phyloP scores from a whole-genome alignment of 2,329 filamentous ascomycete genomes.

The Xylaria sp. region DNA sequence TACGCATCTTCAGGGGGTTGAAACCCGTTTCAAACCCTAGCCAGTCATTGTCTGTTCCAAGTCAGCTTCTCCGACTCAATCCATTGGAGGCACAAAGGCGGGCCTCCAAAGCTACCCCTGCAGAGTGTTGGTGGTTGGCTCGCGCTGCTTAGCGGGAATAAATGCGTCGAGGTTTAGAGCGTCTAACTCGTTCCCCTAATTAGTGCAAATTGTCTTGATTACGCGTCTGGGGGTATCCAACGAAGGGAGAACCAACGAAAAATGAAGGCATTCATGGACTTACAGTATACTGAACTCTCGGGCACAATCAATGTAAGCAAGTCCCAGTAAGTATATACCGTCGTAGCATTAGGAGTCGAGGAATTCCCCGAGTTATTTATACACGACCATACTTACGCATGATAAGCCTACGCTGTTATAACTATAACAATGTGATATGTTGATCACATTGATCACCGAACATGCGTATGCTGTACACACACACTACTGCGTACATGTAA shows the following conservation, averaged over 20 bases:
- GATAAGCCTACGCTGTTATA: background rate
- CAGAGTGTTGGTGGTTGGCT: conserved; percentile 9
- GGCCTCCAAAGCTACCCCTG: background rate
- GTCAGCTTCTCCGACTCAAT: conserved; percentile 12
- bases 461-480: background rate
- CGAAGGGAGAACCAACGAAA: no score
- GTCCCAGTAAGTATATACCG: background rate
- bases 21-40: conserved; percentile 31
- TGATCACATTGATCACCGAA: background rate
- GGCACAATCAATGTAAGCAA: background rate
- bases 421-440: conserved; percentile 2
- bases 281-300: background rate
- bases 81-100: conserved; percentile 13
- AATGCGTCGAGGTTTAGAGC: background rate
- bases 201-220: background rate
- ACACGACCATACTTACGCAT: no score
- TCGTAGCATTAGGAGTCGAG: no score
- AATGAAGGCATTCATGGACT: background rate
- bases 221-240: background rate
- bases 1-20: conserved; percentile 15
- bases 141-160: background rate
- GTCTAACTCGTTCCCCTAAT: background rate
- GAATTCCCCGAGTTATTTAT: no score
- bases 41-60: conserved; percentile 6
- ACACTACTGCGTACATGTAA: no score